Evolutionary conservation across 768 basidiomycete genomes (phyloP), one percentile per base, ranked within the genome.

Genomic region (Kwoniella dejecticola): DNA sequence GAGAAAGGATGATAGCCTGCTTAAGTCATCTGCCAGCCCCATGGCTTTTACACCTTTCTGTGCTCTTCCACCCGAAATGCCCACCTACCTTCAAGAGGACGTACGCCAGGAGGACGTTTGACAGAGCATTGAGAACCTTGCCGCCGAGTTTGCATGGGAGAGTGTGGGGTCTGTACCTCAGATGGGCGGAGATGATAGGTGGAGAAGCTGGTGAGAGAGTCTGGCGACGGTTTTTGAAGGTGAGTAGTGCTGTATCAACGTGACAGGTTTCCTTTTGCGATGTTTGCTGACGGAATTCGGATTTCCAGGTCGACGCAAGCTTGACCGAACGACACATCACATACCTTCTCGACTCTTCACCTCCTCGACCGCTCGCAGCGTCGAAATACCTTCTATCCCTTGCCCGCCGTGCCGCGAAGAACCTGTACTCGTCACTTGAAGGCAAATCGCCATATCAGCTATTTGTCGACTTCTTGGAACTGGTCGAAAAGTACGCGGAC

Each of bases 371-470:
- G 0, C 84, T 98, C 26, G 91, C 95, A 78, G 93, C 95, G 1
- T 91, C 92, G 4, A 99, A 99, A 75, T 83, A 95, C 15, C 82
- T 96, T 23, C 83, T 99, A 27, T 84, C 85, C 2, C 80, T 98
- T 59, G 90, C 91, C 27, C 84, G 92, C 54, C 89, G 89, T 72
- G 91, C 95, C 2, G 83, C 88, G 0, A 83, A 85, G 40, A 93
- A 92, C 24, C 85, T 87, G 62, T 97, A 96, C 73, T 82, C 81
- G 13, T 91, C 90, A 60, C 87, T 90, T 0, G 93, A 97, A 76
- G 90, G 89, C 49, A 97, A 97, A 80, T 94, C 92, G 62, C 88
- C 95, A 0, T 97, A 96, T 73, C 93, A 97, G 71, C 83, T 98
- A 3, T 85, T 99, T 21, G 87, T 87, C 54, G 91, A 96, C 65